Conservation (phyloP, 2,329 filamentous ascomycete species). For the Xylariaceae sp. region DNA sequence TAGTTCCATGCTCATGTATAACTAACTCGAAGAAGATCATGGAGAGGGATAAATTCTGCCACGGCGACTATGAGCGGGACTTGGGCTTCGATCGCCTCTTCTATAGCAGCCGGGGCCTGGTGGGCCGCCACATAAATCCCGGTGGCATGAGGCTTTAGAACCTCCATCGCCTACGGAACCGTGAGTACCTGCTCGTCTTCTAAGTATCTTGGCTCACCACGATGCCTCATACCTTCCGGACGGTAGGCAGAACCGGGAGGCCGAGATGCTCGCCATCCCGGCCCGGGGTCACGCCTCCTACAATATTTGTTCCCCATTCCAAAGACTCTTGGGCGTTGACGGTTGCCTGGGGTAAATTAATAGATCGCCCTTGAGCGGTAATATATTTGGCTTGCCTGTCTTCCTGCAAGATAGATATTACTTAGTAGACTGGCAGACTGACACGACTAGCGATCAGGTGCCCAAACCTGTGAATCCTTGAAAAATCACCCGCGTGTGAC, state of each 20-base stretch:
- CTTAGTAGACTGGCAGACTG: constrained; percentile 1
- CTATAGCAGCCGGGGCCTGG: constrained; percentile 71
- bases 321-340: constrained; percentile 76
- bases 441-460: not conserved
- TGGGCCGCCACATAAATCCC: constrained; percentile 80
- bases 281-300: constrained; percentile 75
- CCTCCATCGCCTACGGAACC: constrained; percentile 60
- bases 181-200: not conserved
- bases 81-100: constrained; percentile 77
- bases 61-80: constrained; percentile 76
- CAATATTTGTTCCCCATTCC: constrained; percentile 77
- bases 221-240: constrained; percentile 53
- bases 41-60: constrained; percentile 74
- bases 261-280: constrained; percentile 72
- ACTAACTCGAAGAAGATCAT: constrained; percentile 69
- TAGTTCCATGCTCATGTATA: not conserved
- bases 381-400: constrained; percentile 13
- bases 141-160: constrained; percentile 74
- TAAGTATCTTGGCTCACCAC: not conserved
- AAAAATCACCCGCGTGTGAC: constrained; percentile 46
- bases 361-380: not conserved
- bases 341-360: constrained; percentile 56
- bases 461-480: constrained; percentile 46
- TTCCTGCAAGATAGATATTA: constrained; percentile 31
- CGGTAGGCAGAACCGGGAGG: constrained; percentile 70